Evolutionary conservation across 176 grass and related monocot species (phyloP).

Genomic region (Oryza glaberrima): DNA sequence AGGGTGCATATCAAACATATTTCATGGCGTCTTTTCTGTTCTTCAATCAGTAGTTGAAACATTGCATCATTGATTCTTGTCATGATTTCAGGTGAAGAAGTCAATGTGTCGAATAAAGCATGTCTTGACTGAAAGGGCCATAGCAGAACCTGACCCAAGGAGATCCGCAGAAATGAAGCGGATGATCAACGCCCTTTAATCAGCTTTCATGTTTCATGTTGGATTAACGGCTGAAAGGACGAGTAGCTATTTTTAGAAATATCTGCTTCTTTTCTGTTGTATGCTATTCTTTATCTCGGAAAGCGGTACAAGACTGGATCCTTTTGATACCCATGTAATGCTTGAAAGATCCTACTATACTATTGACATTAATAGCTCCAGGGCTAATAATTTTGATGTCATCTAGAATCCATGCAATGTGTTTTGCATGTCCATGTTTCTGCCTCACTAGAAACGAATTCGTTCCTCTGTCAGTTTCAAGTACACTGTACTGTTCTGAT

Average conservation of each 20-base stretch:
- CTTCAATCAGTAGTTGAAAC: neutral
- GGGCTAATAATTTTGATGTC: constrained; percentile 30
- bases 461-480: neutral
- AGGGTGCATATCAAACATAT: neutral
- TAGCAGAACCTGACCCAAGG: constrained; percentile 81
- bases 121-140: constrained; percentile 91
- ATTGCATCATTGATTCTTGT: neutral
- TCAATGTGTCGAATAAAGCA: constrained; percentile 96
- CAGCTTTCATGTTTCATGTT: neutral
- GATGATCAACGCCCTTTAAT: constrained; percentile 83
- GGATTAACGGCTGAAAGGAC: neutral
- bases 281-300: constrained; percentile 22
- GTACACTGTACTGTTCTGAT: neutral
- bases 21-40: constrained; percentile 25
- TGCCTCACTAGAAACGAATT: neutral
- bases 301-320: neutral
- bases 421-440: neutral
- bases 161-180: constrained; percentile 93
- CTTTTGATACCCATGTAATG: constrained; percentile 9
- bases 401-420: neutral
- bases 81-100: constrained; percentile 72
- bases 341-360: neutral
- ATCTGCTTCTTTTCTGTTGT: constrained; percentile 41
- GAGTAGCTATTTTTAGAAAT: constrained; percentile 4
- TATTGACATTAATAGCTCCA: neutral